phyloP scores from a whole-genome alignment of 306 rosid genomes.

The Sphenostylis stenocarpa region DNA sequence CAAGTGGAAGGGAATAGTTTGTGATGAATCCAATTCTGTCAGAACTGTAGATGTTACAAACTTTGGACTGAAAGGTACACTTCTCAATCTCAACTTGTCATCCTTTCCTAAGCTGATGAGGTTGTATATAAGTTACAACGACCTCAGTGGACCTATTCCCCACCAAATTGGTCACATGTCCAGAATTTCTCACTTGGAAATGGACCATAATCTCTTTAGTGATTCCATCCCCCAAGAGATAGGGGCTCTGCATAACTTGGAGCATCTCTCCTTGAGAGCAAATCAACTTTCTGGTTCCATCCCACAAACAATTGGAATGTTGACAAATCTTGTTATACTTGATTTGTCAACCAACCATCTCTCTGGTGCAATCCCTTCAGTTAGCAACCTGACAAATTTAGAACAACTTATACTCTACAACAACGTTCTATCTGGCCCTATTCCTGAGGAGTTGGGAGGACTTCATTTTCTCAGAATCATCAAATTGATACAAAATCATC shows the following conservation, averaged over 20 bases:
- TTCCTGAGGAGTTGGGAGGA: conserved; percentile 31
- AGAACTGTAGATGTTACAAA: conserved; percentile 13
- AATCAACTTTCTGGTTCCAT: conserved; percentile 20
- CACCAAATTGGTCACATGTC: conserved; percentile 29
- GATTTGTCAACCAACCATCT: conserved; percentile 27
- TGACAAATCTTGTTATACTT: conserved; percentile 25
- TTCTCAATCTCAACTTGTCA: conserved; percentile 33
- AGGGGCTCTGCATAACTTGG: conserved; percentile 4
- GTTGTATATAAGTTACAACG: conserved; percentile 24
- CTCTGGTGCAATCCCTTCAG: conserved; percentile 35
- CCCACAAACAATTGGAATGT: conserved; percentile 30
- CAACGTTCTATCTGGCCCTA: conserved; percentile 28
- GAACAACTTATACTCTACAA: neutral
- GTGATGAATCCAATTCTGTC: conserved; percentile 24
- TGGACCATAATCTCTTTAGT: neutral
- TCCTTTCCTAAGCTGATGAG: conserved; percentile 30
- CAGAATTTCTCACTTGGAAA: conserved; percentile 12
- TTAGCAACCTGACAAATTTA: conserved; percentile 22
- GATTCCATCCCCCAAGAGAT: conserved; percentile 35
- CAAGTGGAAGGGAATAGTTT: conserved; percentile 30
- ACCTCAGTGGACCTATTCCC: conserved; percentile 28
- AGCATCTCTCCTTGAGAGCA: neutral
- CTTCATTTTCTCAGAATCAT: conserved; percentile 20
- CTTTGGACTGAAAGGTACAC: conserved; percentile 34
- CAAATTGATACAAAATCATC: neutral